phyloP scores from a whole-genome alignment of 805 yeast genomes.

The Komagataella phaffii region DNA sequence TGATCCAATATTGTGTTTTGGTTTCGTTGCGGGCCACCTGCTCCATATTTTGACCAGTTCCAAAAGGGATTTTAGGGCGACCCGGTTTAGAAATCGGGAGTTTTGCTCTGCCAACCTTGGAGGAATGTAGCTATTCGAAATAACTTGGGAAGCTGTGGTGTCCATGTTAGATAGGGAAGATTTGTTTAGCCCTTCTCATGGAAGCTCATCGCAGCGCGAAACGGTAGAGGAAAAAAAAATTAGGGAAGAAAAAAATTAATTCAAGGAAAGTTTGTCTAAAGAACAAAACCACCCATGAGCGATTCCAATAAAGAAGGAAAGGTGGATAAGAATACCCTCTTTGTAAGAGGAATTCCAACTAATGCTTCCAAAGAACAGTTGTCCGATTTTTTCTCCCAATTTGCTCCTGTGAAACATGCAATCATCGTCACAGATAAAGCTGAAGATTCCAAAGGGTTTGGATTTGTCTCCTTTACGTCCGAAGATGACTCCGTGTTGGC shows the following conservation, averaged over 20 bases:
- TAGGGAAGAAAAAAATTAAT: background rate
- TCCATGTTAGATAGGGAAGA: background rate
- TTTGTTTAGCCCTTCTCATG: background rate
- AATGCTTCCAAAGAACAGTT: constrained; percentile 74
- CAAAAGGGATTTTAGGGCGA: constrained; percentile 15
- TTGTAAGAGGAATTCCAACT: constrained; percentile 75
- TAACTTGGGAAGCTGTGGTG: constrained; percentile 11
- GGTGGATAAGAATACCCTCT: constrained; percentile 52
- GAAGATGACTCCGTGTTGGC: constrained; percentile 81
- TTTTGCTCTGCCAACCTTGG: constrained; percentile 10
- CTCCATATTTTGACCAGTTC: constrained; percentile 20
- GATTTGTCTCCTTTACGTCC: constrained; percentile 79
- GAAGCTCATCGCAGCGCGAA: constrained; percentile 2
- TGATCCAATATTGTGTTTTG: constrained; percentile 10
- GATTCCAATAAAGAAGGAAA: constrained; percentile 11
- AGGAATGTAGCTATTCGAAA: constrained; percentile 20
- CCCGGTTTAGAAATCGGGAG: constrained; percentile 12
- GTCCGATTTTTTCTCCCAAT: constrained; percentile 75
- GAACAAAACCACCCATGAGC: background rate
- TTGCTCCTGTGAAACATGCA: constrained; percentile 93
- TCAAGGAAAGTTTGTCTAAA: background rate
- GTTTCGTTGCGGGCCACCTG: constrained; percentile 16
- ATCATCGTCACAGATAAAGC: constrained; percentile 73
- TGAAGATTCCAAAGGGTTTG: constrained; percentile 81
- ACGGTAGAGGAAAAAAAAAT: background rate